Conservation (phyloP, 768 basidiomycete genomes). For the Suillus variegatus region DNA sequence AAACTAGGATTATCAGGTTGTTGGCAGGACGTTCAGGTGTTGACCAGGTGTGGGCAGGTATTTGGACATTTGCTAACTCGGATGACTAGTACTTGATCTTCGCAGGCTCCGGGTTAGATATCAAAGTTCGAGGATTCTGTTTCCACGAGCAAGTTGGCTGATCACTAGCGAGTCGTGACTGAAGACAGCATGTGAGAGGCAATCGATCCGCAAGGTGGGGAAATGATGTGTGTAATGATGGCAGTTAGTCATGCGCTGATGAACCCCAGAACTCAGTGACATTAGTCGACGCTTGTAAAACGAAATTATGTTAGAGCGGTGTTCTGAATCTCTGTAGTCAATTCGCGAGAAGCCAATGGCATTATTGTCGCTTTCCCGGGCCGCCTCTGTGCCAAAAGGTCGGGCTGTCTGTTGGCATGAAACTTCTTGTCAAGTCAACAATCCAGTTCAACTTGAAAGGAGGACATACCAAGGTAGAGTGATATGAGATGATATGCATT, state of each 20-base stretch:
- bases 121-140: background rate
- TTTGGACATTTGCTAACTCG: too few relatives aligned
- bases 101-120: background rate
- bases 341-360: background rate
- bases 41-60: too few relatives aligned
- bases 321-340: background rate
- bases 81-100: too few relatives aligned
- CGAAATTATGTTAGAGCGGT: background rate
- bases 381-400: background rate
- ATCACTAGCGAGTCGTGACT: background rate
- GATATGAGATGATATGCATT: background rate
- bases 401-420: background rate
- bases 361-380: background rate
- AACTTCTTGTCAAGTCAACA: background rate
- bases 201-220: background rate
- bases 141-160: background rate
- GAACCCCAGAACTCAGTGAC: background rate
- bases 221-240: background rate
- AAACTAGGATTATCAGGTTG: too few relatives aligned
- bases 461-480: background rate
- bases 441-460: background rate
- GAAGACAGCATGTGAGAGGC: background rate
- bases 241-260: background rate
- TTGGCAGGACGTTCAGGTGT: too few relatives aligned
- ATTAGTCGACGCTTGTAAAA: background rate